Base-by-base conservation (phyloP, 75 land plant genomes). In the Chamaecyparis obtusa region DNA sequence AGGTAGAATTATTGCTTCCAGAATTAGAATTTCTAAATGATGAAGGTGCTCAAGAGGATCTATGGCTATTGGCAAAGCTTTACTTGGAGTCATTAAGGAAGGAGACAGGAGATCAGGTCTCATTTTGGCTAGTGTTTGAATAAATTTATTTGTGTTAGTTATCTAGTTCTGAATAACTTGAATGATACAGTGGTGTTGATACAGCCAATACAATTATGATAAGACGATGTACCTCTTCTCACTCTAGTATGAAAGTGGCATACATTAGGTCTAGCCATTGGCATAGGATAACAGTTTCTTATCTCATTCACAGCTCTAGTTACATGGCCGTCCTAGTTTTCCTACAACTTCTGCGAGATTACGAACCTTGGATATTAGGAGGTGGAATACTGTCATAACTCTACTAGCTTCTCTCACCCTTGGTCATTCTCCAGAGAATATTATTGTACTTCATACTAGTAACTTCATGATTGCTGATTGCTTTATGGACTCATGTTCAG, bases 11-110 rank as follows among this genome's bases (percentile, higher is more conserved):
- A 76, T 87, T 93, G 69, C 91, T 96, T 32, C 97, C 97, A 80
- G 97, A 96, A 69, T 84, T 98, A 87, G 94, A 92, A 85, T 95
- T 97, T 92, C 90, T 98, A 41, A 91, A 96, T 83, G 95, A 92
- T 74, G 99, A 98, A 90, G 99, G 99, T 82, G 96, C 98, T 44
- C 99, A 98, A 89, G 92, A 89, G 75, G 93, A 94, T 88, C 88
- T 95, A 30, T 98, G 99, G 99, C 95, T 93, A 33, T 87, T 96
- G 39, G 91, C 99, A 56, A 96, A 93, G 84, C 54, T 94, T 30
- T 98, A 91, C 89, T 85, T 98, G 88, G 95, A 98, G 54, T 87
- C 96, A 11, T 88, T 98, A 76, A 91, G 91, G 83, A 91, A 94
- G 86, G 91, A 89, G 55, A 81, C 95, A 56, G 93, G 92, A 85